Evolutionary conservation across 495 filamentous ascomycete genomes (phyloP).

Genomic region (Tuber calosporum): DNA sequence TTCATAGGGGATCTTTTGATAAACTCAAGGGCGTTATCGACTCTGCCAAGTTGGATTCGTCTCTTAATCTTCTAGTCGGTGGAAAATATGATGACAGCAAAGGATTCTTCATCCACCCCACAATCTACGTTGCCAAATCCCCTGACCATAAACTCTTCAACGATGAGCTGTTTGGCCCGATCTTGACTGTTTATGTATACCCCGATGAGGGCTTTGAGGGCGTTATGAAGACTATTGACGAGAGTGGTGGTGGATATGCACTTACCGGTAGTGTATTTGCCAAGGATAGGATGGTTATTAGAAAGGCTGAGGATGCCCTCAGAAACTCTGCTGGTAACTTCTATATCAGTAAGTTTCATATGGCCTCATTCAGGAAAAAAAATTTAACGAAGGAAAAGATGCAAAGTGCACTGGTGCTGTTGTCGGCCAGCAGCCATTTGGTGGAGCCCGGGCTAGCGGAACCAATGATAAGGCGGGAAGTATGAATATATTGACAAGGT

Average conservation of each 20-base stretch:
- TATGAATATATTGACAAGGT: constrained; percentile 63
- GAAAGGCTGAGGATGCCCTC: constrained; percentile 62
- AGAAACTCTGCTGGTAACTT: constrained; percentile 79
- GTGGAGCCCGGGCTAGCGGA: constrained; percentile 74
- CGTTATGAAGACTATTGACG: constrained; percentile 55
- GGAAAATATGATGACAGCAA: constrained; percentile 61
- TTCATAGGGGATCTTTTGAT: constrained; percentile 63
- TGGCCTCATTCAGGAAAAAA: background rate
- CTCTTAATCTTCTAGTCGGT: constrained; percentile 58
- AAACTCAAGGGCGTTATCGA: constrained; percentile 63
- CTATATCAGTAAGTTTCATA: constrained; percentile 59
- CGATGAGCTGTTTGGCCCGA: constrained; percentile 70
- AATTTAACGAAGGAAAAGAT: constrained; percentile 44
- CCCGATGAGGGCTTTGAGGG: constrained; percentile 59
- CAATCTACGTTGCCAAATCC: constrained; percentile 57
- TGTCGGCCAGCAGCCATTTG: constrained; percentile 88
- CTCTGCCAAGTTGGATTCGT: constrained; percentile 57
- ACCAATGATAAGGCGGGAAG: constrained; percentile 92
- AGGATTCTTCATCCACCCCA: constrained; percentile 68
- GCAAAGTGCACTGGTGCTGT: constrained; percentile 89
- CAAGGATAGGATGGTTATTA: constrained; percentile 59
- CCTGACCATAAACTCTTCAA: constrained; percentile 60
- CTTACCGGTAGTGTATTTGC: constrained; percentile 77
- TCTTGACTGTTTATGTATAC: constrained; percentile 65
- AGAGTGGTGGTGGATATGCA: constrained; percentile 61